Evolutionary conservation across 2,329 filamentous ascomycete genomes (phyloP).

Genomic region (Elsinoe australis): DNA sequence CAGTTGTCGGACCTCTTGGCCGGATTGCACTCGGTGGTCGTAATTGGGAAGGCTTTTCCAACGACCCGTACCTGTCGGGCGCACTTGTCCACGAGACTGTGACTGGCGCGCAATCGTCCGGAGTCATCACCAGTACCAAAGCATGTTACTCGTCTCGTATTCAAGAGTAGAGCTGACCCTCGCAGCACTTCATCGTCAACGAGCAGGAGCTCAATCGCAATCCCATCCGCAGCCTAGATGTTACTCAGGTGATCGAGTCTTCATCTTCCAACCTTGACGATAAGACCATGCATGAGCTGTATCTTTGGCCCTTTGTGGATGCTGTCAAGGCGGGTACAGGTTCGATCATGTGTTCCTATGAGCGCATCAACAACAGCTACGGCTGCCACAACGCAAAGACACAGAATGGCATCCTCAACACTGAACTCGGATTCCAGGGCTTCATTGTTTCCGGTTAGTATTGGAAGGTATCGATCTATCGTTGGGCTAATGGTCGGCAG

Average conservation of each 20-base stretch:
- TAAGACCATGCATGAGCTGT: conserved; percentile 42
- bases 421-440: conserved; percentile 63
- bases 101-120: conserved; percentile 34
- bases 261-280: conserved; percentile 58
- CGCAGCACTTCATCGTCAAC: conserved; percentile 54
- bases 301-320: conserved; percentile 61
- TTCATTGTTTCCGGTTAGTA: conserved; percentile 59
- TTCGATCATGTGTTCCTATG: conserved; percentile 54
- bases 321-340: conserved; percentile 50
- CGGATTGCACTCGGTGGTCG: conserved; percentile 35
- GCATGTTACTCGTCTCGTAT: conserved; percentile 43
- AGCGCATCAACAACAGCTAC: conserved; percentile 72
- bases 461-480: conserved; percentile 43
- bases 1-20: conserved; percentile 39
- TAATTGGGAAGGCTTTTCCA: conserved; percentile 37
- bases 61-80: conserved; percentile 41
- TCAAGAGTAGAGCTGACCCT: conserved; percentile 27
- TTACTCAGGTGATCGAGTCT: conserved; percentile 42
- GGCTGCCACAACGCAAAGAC: conserved; percentile 51
- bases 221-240: conserved; percentile 28
- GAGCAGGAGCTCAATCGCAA: conserved; percentile 49
- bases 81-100: conserved; percentile 37
- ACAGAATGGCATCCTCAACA: conserved; percentile 59
- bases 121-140: conserved; percentile 40
- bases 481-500: conserved; percentile 37